These are phyloP conservation scores for Avena sativa DNA, from an alignment of 176 grass and related monocot species.

Conservation along the genomic window DNA sequence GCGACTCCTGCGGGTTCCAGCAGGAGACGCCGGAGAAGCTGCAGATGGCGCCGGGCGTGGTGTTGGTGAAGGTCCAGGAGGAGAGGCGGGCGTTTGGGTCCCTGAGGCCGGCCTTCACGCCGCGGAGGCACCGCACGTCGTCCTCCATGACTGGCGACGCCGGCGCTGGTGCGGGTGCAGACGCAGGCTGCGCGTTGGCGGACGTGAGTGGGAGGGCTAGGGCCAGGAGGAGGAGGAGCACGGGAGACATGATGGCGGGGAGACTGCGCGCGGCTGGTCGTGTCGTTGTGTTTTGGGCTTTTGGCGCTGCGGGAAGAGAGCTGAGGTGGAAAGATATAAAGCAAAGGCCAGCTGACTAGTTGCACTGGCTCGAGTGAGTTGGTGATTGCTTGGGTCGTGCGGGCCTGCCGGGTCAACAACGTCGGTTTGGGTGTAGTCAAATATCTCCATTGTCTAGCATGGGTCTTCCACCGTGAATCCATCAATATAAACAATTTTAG, in stretches of 20 bases:
- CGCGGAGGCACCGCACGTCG: conserved; percentile 67
- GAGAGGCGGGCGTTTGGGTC: conserved; percentile 34
- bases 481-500: neutral
- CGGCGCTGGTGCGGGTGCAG: neutral
- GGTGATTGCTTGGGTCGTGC: neutral
- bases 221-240: conserved; percentile 22
- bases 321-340: neutral
- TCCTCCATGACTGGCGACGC: conserved; percentile 54
- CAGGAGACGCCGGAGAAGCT: conserved; percentile 61
- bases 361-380: no score
- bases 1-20: conserved; percentile 86
- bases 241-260: conserved; percentile 35
- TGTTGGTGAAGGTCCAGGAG: conserved; percentile 67
- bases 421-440: neutral
- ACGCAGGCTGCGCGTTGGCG: conserved; percentile 20
- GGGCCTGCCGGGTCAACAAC: neutral
- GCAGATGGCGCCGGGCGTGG: conserved; percentile 60
- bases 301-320: neutral
- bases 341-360: neutral
- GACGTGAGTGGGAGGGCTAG: neutral
- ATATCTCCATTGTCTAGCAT: no score
- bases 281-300: neutral
- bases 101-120: conserved; percentile 36
- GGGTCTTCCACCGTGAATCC: neutral
- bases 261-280: neutral